Evolutionary conservation across 768 basidiomycete genomes (phyloP), one percentile per base, ranked within the genome.

Genomic region (Chlorophyllum brunneum): DNA sequence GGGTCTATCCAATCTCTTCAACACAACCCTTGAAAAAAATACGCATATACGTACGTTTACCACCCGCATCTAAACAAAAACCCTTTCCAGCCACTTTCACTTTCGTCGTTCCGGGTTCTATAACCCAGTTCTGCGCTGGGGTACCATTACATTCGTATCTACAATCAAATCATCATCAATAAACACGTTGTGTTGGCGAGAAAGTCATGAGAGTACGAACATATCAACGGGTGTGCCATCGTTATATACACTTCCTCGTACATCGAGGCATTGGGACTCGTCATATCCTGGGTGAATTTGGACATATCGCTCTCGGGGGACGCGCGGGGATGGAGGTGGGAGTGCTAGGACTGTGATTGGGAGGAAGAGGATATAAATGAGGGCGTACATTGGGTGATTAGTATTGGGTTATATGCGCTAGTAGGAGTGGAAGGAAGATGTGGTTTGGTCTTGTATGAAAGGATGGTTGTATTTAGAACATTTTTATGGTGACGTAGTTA

Each of bases 151-250:
- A 69, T 29, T 69, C 66, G 41, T 56, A 65, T 30, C 66, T 67
- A 37, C 34, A 20, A 20, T 45, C 47, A 48, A 4, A 16, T 13
- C 15, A 45, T 41, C 31, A 31, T 15, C 20, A 11, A n/a, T 22
- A 20, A 27, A 10, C 40, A 13, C 2, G 16, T 34, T 18, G 42
- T 11, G 7, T 30, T 16, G 30, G 15, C 26, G 30, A 9, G 23
- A 34, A n/a, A n/a, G n/a, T n/a, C n/a, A n/a, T n/a, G n/a, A n/a
- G n/a, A n/a, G n/a, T n/a, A 59, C 63, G 31, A 37, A 67, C 67
- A 68, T 62, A 46, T 66, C 61, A 11, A 69, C 62, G n/a, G 63
- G 60, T 0, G 65, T 66, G 10, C 64, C 64, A 57, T 69, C 67
- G 11, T 47, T 56, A 30, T 56, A 58, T n/a, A 49, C 48, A 26